These are phyloP conservation scores for Suillus lakei DNA, from an alignment of 768 basidiomycete species.

Conservation along the genomic window DNA sequence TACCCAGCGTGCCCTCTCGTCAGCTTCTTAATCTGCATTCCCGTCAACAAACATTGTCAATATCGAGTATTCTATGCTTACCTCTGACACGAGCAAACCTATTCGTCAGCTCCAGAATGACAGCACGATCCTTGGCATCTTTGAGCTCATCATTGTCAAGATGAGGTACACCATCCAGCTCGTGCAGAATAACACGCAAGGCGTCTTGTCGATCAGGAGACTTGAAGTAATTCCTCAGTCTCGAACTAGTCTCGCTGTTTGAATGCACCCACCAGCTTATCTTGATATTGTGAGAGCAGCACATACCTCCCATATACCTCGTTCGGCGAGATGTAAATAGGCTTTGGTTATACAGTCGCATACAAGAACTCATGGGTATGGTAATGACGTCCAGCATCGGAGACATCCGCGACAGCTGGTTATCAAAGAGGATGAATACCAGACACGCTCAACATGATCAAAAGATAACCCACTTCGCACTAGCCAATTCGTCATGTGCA, in stretches of 20 bases:
- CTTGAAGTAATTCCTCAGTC: constrained; percentile 41
- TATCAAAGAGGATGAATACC: constrained; percentile 6
- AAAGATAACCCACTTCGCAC: constrained; percentile 62
- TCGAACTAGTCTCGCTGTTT: constrained; percentile 14
- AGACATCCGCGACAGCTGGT: constrained; percentile 78
- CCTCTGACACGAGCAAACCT: constrained; percentile 87
- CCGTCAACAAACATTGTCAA: constrained; percentile 14
- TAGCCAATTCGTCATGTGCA: constrained; percentile 79
- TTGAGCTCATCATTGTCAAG: constrained; percentile 80
- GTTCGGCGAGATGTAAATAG: constrained; percentile 95
- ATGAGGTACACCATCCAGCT: constrained; percentile 90
- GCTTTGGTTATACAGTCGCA: constrained; percentile 90
- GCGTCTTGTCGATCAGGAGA: constrained; percentile 71
- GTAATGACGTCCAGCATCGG: constrained; percentile 89
- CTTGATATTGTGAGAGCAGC: constrained; percentile 74
- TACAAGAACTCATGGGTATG: constrained; percentile 96
- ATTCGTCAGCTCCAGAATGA: constrained; percentile 90
- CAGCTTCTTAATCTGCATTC: constrained; percentile 80
- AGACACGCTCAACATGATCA: constrained; percentile 5
- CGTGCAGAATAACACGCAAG: constrained; percentile 77
- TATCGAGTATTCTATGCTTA: constrained; percentile 33
- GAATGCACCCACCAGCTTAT: constrained; percentile 61
- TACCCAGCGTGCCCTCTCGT: constrained; percentile 93
- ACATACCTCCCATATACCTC: constrained; percentile 93
- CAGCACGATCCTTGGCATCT: constrained; percentile 83